Conservation (phyloP, 305 asterid genomes). For the Solanum hybrid region DNA sequence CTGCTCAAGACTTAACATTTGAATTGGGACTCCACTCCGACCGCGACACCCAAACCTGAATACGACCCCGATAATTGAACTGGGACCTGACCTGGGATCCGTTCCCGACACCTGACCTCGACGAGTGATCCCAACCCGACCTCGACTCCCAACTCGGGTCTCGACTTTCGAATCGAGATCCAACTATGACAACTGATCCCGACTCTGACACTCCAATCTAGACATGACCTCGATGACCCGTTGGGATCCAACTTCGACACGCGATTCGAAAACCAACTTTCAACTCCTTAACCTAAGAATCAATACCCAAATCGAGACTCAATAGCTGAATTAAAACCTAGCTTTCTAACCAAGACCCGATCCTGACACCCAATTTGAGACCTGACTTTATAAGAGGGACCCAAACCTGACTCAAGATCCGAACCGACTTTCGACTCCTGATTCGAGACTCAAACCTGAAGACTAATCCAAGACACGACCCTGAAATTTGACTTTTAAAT, state of each 20-base stretch:
- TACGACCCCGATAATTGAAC: not conserved
- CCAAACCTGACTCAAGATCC: not conserved
- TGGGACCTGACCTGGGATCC: not conserved
- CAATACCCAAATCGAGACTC: not conserved
- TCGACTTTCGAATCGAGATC: not conserved
- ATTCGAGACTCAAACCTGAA: not conserved
- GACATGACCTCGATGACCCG: not conserved
- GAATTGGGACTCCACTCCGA: not conserved
- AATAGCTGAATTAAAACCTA: not conserved
- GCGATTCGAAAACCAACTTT: not conserved
- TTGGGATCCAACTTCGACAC: not conserved
- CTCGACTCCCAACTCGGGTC: not conserved
- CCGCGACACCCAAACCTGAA: not conserved
- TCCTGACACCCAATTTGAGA: too few species aligned
- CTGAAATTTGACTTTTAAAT: too few species aligned
- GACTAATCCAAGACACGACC: too few species aligned
- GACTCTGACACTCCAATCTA: not conserved
- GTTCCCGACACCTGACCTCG: not conserved
- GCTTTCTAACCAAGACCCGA: not conserved
- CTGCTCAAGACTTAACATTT: not conserved
- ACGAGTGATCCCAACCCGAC: not conserved
- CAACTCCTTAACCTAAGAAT: too few species aligned
- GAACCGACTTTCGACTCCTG: accelerated
- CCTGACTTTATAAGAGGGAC: not conserved
- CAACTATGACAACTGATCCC: not conserved